phyloP scores from a whole-genome alignment of 495 filamentous ascomycete species.

The Hapsidospora chrysogenum region DNA sequence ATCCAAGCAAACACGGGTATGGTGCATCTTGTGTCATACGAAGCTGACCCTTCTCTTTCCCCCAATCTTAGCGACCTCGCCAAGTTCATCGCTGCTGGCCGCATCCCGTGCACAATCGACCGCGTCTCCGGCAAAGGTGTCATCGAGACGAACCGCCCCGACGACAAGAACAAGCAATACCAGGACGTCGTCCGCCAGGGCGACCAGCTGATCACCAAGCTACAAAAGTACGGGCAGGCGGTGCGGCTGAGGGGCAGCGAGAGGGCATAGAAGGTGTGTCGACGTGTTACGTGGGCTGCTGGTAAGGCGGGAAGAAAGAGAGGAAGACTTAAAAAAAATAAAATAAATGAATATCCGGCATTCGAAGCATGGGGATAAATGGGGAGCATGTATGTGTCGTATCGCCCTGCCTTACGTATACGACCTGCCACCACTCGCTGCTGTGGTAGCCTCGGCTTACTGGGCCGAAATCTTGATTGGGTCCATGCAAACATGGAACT shows the following conservation, averaged over 20 bases:
- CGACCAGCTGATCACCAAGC: slow-evolving; percentile 91
- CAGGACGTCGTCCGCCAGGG: slow-evolving; percentile 93
- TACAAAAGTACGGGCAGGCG: slow-evolving; percentile 96
- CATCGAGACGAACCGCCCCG: slow-evolving; percentile 93
- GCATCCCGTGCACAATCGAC: slow-evolving; percentile 92
- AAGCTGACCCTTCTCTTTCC: not conserved
- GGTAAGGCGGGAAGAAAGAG: not conserved
- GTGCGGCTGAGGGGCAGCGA: slow-evolving; percentile 90
- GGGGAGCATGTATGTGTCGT: no score
- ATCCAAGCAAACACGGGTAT: no score
- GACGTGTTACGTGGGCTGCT: not conserved
- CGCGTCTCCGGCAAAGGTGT: slow-evolving; percentile 75
- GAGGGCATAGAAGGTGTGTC: slow-evolving; percentile 35
- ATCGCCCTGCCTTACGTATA: no score
- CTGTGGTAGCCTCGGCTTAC: not conserved
- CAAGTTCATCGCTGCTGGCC: slow-evolving; percentile 89
- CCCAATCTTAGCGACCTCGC: slow-evolving; percentile 57
- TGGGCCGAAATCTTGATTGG: not conserved
- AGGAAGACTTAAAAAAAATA: no score
- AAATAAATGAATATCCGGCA: not conserved
- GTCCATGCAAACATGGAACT: not conserved
- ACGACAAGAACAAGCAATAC: slow-evolving; percentile 99
- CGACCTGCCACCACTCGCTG: not conserved
- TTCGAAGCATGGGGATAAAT: no score
- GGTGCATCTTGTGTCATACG: no score